A percentile compares a stretch with the other conserved stretches of the same genome.
Evolutionary conservation across 441 rosid species (phyloP).

Genomic region (Gossypium lobatum): DNA sequence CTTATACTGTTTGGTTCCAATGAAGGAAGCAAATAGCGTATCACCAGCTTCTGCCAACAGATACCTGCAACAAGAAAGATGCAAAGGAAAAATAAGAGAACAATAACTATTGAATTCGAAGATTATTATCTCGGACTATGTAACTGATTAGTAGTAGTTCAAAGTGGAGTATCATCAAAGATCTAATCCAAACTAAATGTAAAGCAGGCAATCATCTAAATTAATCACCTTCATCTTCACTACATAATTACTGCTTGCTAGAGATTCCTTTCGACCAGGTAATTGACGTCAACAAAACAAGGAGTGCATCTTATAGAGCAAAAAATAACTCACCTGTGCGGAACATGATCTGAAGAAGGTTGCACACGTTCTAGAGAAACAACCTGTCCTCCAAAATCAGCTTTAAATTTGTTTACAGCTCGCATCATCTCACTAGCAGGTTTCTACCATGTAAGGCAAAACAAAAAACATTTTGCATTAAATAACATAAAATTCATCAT

Average conservation of each 20-base stretch:
- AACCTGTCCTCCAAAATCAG: slow-evolving; percentile 89
- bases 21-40: slow-evolving; percentile 90
- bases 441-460: slow-evolving; percentile 41
- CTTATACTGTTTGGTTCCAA: slow-evolving; percentile 94
- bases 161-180: background rate
- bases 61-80: slow-evolving; percentile 47
- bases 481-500: background rate
- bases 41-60: slow-evolving; percentile 92
- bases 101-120: background rate
- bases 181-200: background rate
- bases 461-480: background rate
- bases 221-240: background rate
- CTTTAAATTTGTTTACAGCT: slow-evolving; percentile 86
- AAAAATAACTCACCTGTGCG: slow-evolving; percentile 57
- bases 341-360: slow-evolving; percentile 90
- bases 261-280: background rate
- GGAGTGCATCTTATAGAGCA: background rate
- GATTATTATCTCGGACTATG: background rate
- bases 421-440: slow-evolving; percentile 83
- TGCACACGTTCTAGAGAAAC: slow-evolving; percentile 86
- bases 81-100: slow-evolving; percentile 4
- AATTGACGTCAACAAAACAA: background rate
- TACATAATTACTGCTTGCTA: background rate
- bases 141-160: background rate
- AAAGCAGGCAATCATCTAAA: background rate